Conservation (phyloP, 169 alveolate species). For the Blepharisma undulans region DNA sequence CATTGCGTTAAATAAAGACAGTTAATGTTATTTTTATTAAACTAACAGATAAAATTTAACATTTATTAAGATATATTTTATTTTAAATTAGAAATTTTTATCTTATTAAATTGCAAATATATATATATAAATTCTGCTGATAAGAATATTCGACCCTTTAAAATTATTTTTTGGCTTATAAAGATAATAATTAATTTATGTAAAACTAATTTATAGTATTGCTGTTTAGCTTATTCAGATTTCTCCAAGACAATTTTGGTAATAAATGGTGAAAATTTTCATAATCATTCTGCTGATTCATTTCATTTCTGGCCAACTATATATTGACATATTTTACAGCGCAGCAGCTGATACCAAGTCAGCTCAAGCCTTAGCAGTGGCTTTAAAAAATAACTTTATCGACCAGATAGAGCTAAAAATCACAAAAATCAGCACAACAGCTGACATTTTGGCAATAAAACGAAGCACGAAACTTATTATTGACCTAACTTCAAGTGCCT, state of each 20-base stretch:
- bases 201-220: too few relatives aligned
- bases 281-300: background rate
- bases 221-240: too few relatives aligned
- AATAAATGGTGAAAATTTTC: background rate
- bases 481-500: background rate
- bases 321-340: background rate
- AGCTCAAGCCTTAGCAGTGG: background rate
- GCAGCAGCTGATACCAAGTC: background rate
- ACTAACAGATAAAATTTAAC: too few relatives aligned
- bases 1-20: too few relatives aligned
- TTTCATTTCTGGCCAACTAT: background rate
- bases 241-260: background rate
- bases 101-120: too few relatives aligned
- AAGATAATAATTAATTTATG: too few relatives aligned
- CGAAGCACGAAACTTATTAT: background rate
- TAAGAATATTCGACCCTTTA: too few relatives aligned
- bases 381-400: background rate
- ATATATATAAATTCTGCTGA: too few relatives aligned
- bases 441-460: background rate
- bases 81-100: too few relatives aligned
- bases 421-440: background rate
- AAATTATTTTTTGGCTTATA: too few relatives aligned
- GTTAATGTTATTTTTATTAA: too few relatives aligned
- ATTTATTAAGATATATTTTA: too few relatives aligned
- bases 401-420: background rate